Conservation (phyloP, 495 filamentous ascomycete species). For the Penicillium roqueforti region DNA sequence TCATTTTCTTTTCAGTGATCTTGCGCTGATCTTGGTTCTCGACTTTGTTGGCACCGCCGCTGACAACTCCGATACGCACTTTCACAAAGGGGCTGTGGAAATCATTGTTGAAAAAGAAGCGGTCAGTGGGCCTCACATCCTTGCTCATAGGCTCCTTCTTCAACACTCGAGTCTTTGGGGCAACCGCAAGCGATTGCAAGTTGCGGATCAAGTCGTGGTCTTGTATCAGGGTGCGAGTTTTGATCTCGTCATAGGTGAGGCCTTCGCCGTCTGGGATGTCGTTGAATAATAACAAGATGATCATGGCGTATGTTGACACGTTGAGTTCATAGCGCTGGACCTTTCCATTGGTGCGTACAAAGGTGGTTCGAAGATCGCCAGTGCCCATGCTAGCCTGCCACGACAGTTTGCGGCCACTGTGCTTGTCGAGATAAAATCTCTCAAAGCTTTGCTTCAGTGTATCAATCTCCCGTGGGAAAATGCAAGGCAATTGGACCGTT, state of each 20-base stretch:
- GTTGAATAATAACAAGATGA: constrained; percentile 89
- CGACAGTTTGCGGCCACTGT: constrained; percentile 80
- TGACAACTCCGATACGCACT: constrained; percentile 78
- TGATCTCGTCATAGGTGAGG: constrained; percentile 80
- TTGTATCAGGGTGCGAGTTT: constrained; percentile 79
- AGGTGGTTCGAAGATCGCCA: constrained; percentile 78
- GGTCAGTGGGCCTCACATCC: constrained; percentile 72
- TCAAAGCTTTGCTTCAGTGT: constrained; percentile 79
- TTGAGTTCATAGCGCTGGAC: constrained; percentile 83
- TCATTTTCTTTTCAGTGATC: constrained; percentile 83
- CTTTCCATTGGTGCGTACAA: constrained; percentile 67
- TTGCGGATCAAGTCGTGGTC: constrained; percentile 71
- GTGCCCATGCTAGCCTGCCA: constrained; percentile 81
- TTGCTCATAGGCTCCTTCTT: constrained; percentile 81
- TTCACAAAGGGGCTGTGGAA: constrained; percentile 80
- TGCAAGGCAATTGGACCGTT: constrained; percentile 48
- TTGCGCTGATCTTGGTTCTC: constrained; percentile 79
- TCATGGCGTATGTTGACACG: constrained; percentile 87
- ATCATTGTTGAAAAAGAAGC: constrained; percentile 77
- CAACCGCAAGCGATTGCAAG: constrained; percentile 79
- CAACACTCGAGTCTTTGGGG: constrained; percentile 76
- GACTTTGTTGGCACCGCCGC: constrained; percentile 65
- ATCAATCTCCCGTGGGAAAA: constrained; percentile 73
- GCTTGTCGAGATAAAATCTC: constrained; percentile 81
- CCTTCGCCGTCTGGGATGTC: constrained; percentile 59